Conservation (phyloP, 352 stramenopile species). For the Chrysophaeum taylorii region DNA sequence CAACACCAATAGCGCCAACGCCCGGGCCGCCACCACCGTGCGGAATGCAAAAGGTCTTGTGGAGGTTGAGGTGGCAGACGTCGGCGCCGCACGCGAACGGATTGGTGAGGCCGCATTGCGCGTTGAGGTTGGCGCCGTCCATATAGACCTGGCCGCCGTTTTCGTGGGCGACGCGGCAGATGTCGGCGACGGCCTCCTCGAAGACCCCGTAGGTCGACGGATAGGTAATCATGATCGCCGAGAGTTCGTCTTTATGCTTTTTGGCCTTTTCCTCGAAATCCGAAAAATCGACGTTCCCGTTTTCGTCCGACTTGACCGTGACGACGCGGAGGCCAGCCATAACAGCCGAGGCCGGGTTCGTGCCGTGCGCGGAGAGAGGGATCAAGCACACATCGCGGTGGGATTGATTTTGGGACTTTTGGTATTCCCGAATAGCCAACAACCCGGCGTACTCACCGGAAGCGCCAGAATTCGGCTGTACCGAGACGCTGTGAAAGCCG, state of each 20-base stretch:
- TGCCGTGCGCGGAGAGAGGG: constrained; percentile 94
- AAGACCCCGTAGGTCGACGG: constrained; percentile 98
- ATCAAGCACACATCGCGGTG: constrained; percentile 96
- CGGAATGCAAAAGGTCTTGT: constrained; percentile 96
- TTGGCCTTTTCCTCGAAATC: constrained; percentile 86
- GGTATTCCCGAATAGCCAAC: constrained; percentile 89
- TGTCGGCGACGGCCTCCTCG: constrained; percentile 92
- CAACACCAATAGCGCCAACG: constrained; percentile 76
- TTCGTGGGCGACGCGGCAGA: constrained; percentile 85
- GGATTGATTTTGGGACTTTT: constrained; percentile 70
- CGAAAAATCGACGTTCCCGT: constrained; percentile 87
- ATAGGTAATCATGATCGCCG: constrained; percentile 98
- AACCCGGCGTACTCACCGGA: constrained; percentile 95
- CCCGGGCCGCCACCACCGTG: constrained; percentile 85
- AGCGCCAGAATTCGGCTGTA: constrained; percentile 93
- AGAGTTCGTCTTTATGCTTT: constrained; percentile 88
- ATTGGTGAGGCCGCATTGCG: constrained; percentile 91
- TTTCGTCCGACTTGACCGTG: constrained; percentile 84
- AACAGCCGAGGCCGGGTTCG: constrained; percentile 89
- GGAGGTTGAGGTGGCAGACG: constrained; percentile 93
- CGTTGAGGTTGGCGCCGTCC: constrained; percentile 99
- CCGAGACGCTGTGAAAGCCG: constrained; percentile 89
- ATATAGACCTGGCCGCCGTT: constrained; percentile 98
- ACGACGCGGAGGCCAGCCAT: constrained; percentile 98
- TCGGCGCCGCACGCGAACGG: constrained; percentile 82